Evolutionary conservation across 2,329 filamentous ascomycete genomes (phyloP).

Genomic region (Verticillium nubilum): DNA sequence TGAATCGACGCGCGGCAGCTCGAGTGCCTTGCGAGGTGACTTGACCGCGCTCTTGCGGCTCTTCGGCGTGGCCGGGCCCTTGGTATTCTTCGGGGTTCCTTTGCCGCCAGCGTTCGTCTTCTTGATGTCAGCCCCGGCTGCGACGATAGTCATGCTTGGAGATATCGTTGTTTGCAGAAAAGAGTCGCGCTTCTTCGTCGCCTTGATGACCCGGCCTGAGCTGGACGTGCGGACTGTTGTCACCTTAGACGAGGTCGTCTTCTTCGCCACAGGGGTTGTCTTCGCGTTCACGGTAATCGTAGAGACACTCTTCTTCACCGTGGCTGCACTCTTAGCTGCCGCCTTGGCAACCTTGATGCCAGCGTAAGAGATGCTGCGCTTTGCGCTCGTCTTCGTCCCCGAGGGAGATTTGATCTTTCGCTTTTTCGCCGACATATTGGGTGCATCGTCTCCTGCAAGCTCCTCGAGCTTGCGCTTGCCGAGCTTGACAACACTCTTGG

Average conservation of each 20-base stretch:
- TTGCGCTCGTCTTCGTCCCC: slow-evolving; percentile 18
- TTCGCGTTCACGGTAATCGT: slow-evolving; percentile 16
- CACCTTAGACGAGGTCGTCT: slow-evolving; percentile 10
- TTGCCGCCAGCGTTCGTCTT: slow-evolving; percentile 1
- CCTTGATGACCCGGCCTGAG: slow-evolving; percentile 12
- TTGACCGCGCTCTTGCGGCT: slow-evolving; percentile 7
- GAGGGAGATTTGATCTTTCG: slow-evolving; percentile 38
- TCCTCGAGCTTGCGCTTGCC: slow-evolving; percentile 55
- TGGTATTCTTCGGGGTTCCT: background rate
- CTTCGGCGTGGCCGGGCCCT: slow-evolving; percentile 2
- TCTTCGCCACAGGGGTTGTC: slow-evolving; percentile 5
- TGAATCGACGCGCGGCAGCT: slow-evolving; percentile 8
- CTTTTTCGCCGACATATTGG: slow-evolving; percentile 30
- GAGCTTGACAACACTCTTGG: slow-evolving; percentile 36
- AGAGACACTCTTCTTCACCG: slow-evolving; percentile 29
- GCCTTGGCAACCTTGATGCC: slow-evolving; percentile 29
- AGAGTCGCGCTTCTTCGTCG: slow-evolving; percentile 2
- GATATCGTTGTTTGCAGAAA: slow-evolving; percentile 3
- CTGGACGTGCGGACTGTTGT: slow-evolving; percentile 11
- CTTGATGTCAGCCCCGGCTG: slow-evolving; percentile 3
- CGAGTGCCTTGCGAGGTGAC: slow-evolving; percentile 12
- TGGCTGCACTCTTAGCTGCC: slow-evolving; percentile 22
- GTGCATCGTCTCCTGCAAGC: slow-evolving; percentile 35
- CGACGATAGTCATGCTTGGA: slow-evolving; percentile 11
- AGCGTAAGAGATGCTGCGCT: slow-evolving; percentile 26